Base-by-base conservation (phyloP, 768 basidiomycete genomes). In the Nevesoporus exiguus region DNA sequence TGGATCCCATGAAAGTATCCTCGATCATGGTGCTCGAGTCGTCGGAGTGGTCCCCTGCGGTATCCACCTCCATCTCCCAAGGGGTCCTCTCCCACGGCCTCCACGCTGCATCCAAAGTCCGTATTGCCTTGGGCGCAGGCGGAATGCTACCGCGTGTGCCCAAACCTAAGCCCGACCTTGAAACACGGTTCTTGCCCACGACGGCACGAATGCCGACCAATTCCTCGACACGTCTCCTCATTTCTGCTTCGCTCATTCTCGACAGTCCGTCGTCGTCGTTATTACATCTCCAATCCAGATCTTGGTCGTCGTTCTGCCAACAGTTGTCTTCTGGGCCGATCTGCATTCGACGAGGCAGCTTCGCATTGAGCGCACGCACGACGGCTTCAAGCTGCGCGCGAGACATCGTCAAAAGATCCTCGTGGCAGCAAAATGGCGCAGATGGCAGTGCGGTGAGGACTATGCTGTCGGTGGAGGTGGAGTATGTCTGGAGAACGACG, bases 401-500 rank as follows among this genome's bases (percentile, higher is more conserved):
- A 4, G 78, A 61, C 87, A 90, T 88, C 1, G 79, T 76, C 50
- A 87, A 62, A 39, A 88, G 76, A 59, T 90, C 86, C 55, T 86
- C 84, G 63, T 90, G 85, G 67, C 85, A 87, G 69, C 84, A 85
- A 70, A 88, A 90, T 0, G 86, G 86, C 10, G 79, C 72, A 22
- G 66, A 68, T 39, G 77, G 72, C 13, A 89, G 74, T 7, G 85
- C 76, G 0, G 83, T 87, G 65, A 88, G 80, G 36, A 88, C 74
- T 39, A 88, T 72, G 8, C 80, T 81, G 58, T 83, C 79, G 2
- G 77, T 69, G 15, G 67, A 62, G 54, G 62, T 48, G 27, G 79
- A 77, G 53, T 84, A 80, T 52, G 81, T 80, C 62, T 87, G 84
- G 13, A 89, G 70, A 1, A 85, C 82, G 37, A 87, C 69, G 50